Conservation (phyloP, 2,329 filamentous ascomycete species). For the Lecanicillium sp. region DNA sequence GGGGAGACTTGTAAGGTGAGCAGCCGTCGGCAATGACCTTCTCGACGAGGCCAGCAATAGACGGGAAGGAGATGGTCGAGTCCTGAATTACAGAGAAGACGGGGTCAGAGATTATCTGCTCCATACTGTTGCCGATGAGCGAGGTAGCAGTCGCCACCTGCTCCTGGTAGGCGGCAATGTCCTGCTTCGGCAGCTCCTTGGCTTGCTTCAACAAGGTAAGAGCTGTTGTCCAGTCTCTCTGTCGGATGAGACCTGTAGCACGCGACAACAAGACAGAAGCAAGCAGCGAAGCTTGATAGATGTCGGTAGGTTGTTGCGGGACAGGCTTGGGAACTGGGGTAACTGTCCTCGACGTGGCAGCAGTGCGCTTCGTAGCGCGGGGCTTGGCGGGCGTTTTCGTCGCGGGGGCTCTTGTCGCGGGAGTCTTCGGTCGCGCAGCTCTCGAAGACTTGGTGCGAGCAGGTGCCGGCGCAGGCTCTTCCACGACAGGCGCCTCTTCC, state of each 20-base stretch:
- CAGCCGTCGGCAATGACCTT: slow-evolving; percentile 31
- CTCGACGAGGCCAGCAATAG: slow-evolving; percentile 46
- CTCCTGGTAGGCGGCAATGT: slow-evolving; percentile 37
- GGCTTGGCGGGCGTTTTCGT: slow-evolving; percentile 13
- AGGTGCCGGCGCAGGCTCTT: slow-evolving; percentile 16
- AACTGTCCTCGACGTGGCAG: slow-evolving; percentile 21
- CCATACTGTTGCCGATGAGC: slow-evolving; percentile 61
- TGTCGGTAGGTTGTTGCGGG: slow-evolving; percentile 24
- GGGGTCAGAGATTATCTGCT: slow-evolving; percentile 70
- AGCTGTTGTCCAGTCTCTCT: slow-evolving; percentile 54
- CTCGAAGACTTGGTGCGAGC: slow-evolving; percentile 7
- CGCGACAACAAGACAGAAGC: slow-evolving; percentile 30
- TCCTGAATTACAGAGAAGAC: slow-evolving; percentile 88
- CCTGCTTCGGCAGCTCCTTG: slow-evolving; percentile 36
- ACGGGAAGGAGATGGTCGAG: slow-evolving; percentile 83
- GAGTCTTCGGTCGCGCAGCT: too few species aligned
- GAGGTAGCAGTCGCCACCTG: slow-evolving; percentile 62
- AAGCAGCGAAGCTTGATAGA: slow-evolving; percentile 32
- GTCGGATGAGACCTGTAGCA: slow-evolving; percentile 40
- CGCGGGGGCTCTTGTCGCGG: slow-evolving; percentile 14
- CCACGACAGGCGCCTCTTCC: slow-evolving; percentile 7
- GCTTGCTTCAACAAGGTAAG: slow-evolving; percentile 48
- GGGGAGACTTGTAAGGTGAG: slow-evolving; percentile 32
- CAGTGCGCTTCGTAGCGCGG: slow-evolving; percentile 5
- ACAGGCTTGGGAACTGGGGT: slow-evolving; percentile 16